Base-by-base conservation (phyloP, 441 rosid genomes). In the California macrophylla region DNA sequence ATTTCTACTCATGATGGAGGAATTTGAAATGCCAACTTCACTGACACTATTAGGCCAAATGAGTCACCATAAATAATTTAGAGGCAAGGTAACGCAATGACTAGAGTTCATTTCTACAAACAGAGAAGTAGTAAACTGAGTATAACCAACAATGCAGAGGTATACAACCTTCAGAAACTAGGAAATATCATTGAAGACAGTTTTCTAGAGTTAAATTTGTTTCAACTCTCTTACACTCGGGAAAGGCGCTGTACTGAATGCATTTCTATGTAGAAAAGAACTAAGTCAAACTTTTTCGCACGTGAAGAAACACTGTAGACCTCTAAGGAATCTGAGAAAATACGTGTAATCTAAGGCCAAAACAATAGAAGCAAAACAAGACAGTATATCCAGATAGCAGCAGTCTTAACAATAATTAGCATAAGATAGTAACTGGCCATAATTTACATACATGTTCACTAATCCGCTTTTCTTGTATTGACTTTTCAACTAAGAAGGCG, bases 401-500 rank as follows among this genome's bases (percentile, higher is more conserved):
- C 47, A 10, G 15, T 2, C 15, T 26, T 6, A 18, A 23, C n/a
- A 69, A 3, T 54, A 13, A 29, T 30, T 56, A 69, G 50, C 26
- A 56, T 9, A 18, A 18, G 21, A 36, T 52, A 75, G 34, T 45
- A 40, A 18, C 58, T 24, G 64, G 15, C 18, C 38, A 45, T 28
- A 5, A 70, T 70, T 64, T 65, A 83, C 97, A 90, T 76, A 94
- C 98, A 30, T 79, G 82, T 69, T 84, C 87, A 67, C 89, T 75
- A 69, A 95, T 74, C 77, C 25, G 76, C 58, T 84, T 90, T 69
- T 62, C 72, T 47, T 87, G 88, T n/a, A 80, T 88, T 78, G 91
- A 75, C 87, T 88, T 90, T 75, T 95, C 98, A 26, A 92, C 90
- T 1, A 80, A 58, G 75, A 82, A 95, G 21, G 95, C 92, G 72